These are phyloP conservation scores for Didymosphaeria variabile DNA, from an alignment of 2,329 filamentous ascomycete species.

Conservation along the genomic window DNA sequence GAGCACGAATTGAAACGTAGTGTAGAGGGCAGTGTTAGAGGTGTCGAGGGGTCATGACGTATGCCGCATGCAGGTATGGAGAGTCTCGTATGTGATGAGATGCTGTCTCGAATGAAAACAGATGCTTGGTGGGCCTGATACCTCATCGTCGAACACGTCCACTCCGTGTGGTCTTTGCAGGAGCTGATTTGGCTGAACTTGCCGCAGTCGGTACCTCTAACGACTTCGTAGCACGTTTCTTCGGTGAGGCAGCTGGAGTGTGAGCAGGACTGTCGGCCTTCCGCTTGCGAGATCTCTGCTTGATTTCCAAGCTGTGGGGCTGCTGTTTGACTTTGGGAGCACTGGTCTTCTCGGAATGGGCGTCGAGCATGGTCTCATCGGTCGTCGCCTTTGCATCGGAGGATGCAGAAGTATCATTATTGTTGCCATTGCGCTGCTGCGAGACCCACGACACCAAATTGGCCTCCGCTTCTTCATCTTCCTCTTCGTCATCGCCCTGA, in stretches of 20 bases:
- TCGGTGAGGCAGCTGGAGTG: constrained; percentile 25
- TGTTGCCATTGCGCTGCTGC: constrained; percentile 37
- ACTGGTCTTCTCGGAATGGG: constrained; percentile 3
- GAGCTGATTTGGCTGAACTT: constrained; percentile 39
- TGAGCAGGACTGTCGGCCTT: constrained; percentile 35
- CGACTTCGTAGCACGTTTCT: constrained; percentile 42
- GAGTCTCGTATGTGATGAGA: neutral
- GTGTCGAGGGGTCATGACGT: neutral
- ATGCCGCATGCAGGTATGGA: neutral
- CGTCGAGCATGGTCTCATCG: constrained; percentile 16
- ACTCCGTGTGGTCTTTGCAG: constrained; percentile 29
- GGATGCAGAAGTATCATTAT: constrained; percentile 14
- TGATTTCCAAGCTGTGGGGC: constrained; percentile 3
- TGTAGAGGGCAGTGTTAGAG: neutral
- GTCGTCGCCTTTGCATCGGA: constrained; percentile 5
- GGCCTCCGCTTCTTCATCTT: constrained; percentile 40
- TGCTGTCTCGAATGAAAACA: neutral
- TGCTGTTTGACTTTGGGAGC: neutral
- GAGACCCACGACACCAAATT: constrained; percentile 45
- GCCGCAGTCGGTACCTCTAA: constrained; percentile 50
- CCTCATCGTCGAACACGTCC: constrained; percentile 18
- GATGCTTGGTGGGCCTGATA: neutral
- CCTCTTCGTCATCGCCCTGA: constrained; percentile 41
- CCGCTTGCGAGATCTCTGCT: constrained; percentile 41
- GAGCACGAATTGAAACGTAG: neutral